Evolutionary conservation across 306 rosid species (phyloP).

Genomic region (Quercus bicolor): DNA sequence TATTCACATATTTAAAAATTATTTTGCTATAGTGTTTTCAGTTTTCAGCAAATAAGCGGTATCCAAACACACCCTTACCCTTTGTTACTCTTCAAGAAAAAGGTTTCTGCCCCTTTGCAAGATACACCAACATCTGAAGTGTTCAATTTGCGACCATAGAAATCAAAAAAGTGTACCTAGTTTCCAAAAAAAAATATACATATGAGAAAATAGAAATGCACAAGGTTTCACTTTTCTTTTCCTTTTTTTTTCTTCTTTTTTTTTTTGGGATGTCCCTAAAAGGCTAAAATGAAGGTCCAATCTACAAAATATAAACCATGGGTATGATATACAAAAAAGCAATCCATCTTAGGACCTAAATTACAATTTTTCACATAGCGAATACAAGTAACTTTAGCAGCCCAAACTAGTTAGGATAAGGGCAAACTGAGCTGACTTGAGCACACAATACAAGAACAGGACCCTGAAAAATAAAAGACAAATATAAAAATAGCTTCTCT

Average conservation of each 20-base stretch:
- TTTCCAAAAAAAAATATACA: conserved; percentile 9
- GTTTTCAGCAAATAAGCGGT: no score
- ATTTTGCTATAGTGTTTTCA: no score
- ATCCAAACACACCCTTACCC: conserved; percentile 41
- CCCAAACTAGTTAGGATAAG: background rate
- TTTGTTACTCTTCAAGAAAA: conserved; percentile 62
- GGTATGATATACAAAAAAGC: background rate
- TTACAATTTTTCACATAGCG: background rate
- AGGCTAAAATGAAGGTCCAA: background rate
- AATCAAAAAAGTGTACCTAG: conserved; percentile 84
- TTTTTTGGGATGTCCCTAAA: background rate
- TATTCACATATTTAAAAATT: no score
- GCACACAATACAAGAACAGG: background rate
- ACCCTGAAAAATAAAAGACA: background rate
- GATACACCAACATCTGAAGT: conserved; percentile 93
- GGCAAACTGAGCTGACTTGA: background rate
- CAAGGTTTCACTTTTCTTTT: background rate
- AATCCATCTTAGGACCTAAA: background rate
- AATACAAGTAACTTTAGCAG: background rate
- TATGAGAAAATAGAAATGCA: background rate
- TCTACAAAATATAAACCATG: background rate
- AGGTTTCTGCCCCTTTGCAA: conserved; percentile 69
- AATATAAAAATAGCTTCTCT: background rate
- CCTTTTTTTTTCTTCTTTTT: background rate
- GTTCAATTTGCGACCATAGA: conserved; percentile 90